These are phyloP conservation scores for Trichomonascaceae sp. DNA, from an alignment of 1,139 yeast species.

Conservation along the genomic window DNA sequence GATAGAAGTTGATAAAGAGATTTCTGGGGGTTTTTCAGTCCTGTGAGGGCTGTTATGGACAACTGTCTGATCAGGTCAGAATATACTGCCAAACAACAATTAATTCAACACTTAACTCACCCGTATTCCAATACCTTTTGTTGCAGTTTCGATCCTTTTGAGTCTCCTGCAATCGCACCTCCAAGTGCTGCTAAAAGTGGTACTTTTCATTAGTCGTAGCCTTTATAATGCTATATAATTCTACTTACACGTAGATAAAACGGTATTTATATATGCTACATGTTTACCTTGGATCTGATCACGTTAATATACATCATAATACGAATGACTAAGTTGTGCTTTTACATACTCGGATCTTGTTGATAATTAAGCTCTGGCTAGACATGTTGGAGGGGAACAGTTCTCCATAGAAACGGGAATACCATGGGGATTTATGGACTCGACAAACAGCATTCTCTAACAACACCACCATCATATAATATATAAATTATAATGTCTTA, in stretches of 20 bases:
- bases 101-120: neutral
- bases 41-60: slow-evolving; percentile 6
- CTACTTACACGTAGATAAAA: neutral
- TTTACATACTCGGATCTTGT: neutral
- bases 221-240: neutral
- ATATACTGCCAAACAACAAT: neutral
- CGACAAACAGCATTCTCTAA: too few species aligned
- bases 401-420: too few species aligned
- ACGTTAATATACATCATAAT: neutral
- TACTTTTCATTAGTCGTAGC: neutral
- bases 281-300: neutral
- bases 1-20: slow-evolving; percentile 2
- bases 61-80: neutral
- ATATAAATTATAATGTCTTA: neutral
- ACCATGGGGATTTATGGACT: too few species aligned
- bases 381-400: neutral
- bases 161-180: neutral
- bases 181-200: neutral
- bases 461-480: neutral
- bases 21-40: slow-evolving; percentile 3
- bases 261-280: neutral
- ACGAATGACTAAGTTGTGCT: too few species aligned
- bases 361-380: neutral
- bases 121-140: neutral
- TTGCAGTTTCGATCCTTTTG: neutral